Base-by-base conservation (phyloP, 108 stramenopile genomes). In the Fragilaria radians region DNA sequence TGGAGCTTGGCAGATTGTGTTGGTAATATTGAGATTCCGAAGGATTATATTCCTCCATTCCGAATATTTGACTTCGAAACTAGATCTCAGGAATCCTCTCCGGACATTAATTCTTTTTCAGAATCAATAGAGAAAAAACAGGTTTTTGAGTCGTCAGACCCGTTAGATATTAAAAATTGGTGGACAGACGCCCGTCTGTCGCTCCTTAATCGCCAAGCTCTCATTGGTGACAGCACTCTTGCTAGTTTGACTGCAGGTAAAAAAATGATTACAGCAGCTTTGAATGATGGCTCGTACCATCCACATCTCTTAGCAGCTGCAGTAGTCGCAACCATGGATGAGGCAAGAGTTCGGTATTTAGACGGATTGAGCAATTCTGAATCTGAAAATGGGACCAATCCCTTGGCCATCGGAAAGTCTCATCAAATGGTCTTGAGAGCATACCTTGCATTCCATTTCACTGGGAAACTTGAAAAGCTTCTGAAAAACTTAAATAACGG, bases 1-100 rank as follows among this genome's bases (percentile, higher is more conserved):
- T 92, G 91, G 91, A 80, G 80, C 11, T 68, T 92, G 56, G 59
- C 66, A 53, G 87, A 89, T 66, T 80, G 79, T 17, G 83, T 89
- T 45, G 91, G 91, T 26, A 71, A 79, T 29, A 74, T 85, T 17
- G 46, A 63, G 26, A 48, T 72, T 46, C 85, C 85, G 5, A 31
- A 61, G 1, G 82, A 78, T 50, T 88, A 82, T 48, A 69, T 53
- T 7, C 67, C 64, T 27, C 58, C 65, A 5, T 53, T 74, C 7
- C 66, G 74, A 31, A 61, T 27, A 47, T 65, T 28, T 21, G 76
- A 72, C 18, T 55, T 62, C 46, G 67, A 42, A 23, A 47, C 23
- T 48, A 26, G 14, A 21, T 1, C 46, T 48, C 2, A 24, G 11
- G 36, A 26, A 52, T 34, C 32, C 25, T 7, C 11, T 42, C 11